phyloP scores from a whole-genome alignment of 495 filamentous ascomycete species.

The Cercophora newfieldiana region DNA sequence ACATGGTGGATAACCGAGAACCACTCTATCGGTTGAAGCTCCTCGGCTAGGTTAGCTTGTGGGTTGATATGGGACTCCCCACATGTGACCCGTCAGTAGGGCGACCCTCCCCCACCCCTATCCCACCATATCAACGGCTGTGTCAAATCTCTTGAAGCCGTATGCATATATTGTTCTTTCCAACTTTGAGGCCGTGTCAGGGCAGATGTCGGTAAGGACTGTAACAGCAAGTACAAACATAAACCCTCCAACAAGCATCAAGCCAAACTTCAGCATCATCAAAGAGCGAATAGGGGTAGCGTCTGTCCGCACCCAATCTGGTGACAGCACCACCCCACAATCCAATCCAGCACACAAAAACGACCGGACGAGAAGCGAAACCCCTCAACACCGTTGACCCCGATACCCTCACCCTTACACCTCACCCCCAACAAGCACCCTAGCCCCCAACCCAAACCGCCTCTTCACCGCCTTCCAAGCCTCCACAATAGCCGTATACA shows the following conservation, averaged over 20 bases:
- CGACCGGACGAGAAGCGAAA: background rate
- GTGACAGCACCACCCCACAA: background rate
- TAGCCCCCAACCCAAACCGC: constrained; percentile 20
- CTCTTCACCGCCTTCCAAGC: constrained; percentile 68
- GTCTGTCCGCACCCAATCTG: background rate
- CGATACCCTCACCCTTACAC: constrained; percentile 4
- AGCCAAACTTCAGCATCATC: background rate
- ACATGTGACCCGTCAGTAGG: too few species aligned
- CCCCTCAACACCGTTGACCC: background rate
- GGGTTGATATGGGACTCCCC: too few species aligned
- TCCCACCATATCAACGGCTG: too few species aligned
- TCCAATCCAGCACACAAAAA: background rate
- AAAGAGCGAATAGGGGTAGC: background rate
- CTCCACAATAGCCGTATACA: constrained; percentile 64
- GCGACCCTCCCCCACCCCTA: too few species aligned
- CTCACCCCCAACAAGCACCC: background rate
- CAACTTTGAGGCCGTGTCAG: too few species aligned
- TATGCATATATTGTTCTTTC: too few species aligned
- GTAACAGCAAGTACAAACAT: too few species aligned
- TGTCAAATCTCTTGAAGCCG: too few species aligned
- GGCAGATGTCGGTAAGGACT: too few species aligned
- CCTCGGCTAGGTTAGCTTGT: background rate
- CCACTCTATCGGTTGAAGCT: background rate
- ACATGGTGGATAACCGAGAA: background rate
- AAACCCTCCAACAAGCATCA: too few species aligned